Evolutionary conservation across 2,329 filamentous ascomycete genomes (phyloP).

Genomic region (Epichloe brachyelytri): DNA sequence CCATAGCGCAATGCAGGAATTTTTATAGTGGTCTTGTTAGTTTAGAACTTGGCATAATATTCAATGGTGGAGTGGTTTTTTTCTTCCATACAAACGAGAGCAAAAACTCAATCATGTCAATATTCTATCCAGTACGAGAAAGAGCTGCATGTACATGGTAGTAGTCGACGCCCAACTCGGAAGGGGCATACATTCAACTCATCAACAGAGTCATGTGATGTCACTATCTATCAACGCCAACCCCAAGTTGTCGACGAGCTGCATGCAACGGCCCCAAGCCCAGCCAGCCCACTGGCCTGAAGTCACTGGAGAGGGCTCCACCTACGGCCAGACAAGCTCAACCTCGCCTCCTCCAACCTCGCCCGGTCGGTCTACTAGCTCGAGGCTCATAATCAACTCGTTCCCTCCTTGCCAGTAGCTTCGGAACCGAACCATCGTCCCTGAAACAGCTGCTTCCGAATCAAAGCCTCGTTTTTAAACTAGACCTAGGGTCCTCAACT

Average conservation of each 20-base stretch:
- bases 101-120: too few species aligned
- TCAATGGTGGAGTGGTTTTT: too few species aligned
- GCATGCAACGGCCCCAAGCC: neutral
- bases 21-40: too few species aligned
- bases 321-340: conserved; percentile 25
- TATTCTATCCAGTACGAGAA: too few species aligned
- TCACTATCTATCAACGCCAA: conserved; percentile 13
- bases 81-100: too few species aligned
- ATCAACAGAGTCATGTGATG: conserved; percentile 25
- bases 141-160: too few species aligned
- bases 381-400: conserved; percentile 8
- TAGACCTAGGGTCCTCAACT: neutral
- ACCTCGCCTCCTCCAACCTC: conserved; percentile 25
- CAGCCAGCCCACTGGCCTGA: conserved; percentile 9
- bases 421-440: neutral
- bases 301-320: conserved; percentile 15
- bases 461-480: neutral
- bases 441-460: neutral
- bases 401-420: neutral
- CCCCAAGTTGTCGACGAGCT: too few species aligned
- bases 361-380: conserved; percentile 12
- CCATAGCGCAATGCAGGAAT: too few species aligned
- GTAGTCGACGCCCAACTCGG: too few species aligned
- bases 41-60: too few species aligned
- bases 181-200: too few species aligned